phyloP scores from a whole-genome alignment of 352 stramenopile species.

The Peronospora tabacina region DNA sequence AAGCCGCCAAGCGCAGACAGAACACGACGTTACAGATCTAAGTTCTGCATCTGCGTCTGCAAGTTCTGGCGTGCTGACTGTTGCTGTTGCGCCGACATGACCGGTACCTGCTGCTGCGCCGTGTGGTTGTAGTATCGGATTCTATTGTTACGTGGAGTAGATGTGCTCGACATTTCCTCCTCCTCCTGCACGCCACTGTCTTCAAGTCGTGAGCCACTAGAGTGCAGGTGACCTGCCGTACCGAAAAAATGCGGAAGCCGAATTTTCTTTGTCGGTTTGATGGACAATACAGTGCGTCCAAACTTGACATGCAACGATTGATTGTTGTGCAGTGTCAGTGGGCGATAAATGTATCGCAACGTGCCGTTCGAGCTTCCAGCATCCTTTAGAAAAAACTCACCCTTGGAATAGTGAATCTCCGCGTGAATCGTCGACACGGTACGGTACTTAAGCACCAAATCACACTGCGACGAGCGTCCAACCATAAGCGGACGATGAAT shows the following conservation, averaged over 20 bases:
- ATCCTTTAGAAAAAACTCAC: slow-evolving; percentile 93
- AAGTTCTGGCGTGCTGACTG: slow-evolving; percentile 32
- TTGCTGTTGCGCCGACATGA: slow-evolving; percentile 20
- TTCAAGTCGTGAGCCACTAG: slow-evolving; percentile 44
- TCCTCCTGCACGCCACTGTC: slow-evolving; percentile 49
- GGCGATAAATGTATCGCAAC: slow-evolving; percentile 90
- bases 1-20: slow-evolving; percentile 20
- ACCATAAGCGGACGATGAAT: slow-evolving; percentile 88
- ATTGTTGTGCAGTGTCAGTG: slow-evolving; percentile 87
- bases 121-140: slow-evolving; percentile 42
- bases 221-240: slow-evolving; percentile 40
- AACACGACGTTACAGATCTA: slow-evolving; percentile 54
- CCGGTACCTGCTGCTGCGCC: slow-evolving; percentile 35
- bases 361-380: slow-evolving; percentile 91
- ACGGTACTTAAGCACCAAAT: slow-evolving; percentile 93
- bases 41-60: slow-evolving; percentile 62
- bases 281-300: slow-evolving; percentile 75
- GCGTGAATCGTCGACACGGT: slow-evolving; percentile 92
- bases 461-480: slow-evolving; percentile 89
- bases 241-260: slow-evolving; percentile 79
- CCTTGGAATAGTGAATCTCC: slow-evolving; percentile 90
- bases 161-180: slow-evolving; percentile 45
- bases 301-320: slow-evolving; percentile 85
- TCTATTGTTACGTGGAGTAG: slow-evolving; percentile 66
- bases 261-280: slow-evolving; percentile 87